These are phyloP conservation scores for Hypoxylon sp. DNA, from an alignment of 2,329 filamentous ascomycete species.

Conservation along the genomic window DNA sequence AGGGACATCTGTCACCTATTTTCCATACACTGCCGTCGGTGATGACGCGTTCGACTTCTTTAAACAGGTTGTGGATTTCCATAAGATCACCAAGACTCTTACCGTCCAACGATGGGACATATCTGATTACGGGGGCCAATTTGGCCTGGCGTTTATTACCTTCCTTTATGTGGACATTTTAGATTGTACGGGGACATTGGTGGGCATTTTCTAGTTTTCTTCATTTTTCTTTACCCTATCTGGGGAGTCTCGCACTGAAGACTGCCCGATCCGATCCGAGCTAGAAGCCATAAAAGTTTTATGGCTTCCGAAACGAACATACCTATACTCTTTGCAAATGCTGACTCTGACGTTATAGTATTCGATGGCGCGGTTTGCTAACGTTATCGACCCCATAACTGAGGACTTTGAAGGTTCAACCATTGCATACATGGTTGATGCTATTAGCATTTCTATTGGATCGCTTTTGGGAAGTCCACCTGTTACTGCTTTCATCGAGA, in stretches of 20 bases:
- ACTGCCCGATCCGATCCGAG: background rate
- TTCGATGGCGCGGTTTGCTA: conserved; percentile 88
- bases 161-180: conserved; percentile 94
- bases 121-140: conserved; percentile 77
- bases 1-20: conserved; percentile 81
- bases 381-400: conserved; percentile 83
- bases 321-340: background rate
- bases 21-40: conserved; percentile 79
- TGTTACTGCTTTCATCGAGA: conserved; percentile 89
- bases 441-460: conserved; percentile 82
- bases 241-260: background rate
- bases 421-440: conserved; percentile 87
- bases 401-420: conserved; percentile 91
- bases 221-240: background rate
- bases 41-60: conserved; percentile 86
- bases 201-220: background rate
- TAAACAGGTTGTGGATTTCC: conserved; percentile 88
- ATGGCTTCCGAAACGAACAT: background rate
- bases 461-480: conserved; percentile 83
- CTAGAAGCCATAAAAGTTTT: background rate
- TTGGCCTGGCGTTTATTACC: conserved; percentile 86
- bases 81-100: conserved; percentile 78
- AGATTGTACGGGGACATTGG: conserved; percentile 82
- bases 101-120: conserved; percentile 83
- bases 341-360: conserved; percentile 66